Percentiles rank a stretch among this genome's conserved stretches.
These are phyloP conservation scores for Leccinum obscurum DNA, from an alignment of 768 basidiomycete genomes.

Conservation along the genomic window DNA sequence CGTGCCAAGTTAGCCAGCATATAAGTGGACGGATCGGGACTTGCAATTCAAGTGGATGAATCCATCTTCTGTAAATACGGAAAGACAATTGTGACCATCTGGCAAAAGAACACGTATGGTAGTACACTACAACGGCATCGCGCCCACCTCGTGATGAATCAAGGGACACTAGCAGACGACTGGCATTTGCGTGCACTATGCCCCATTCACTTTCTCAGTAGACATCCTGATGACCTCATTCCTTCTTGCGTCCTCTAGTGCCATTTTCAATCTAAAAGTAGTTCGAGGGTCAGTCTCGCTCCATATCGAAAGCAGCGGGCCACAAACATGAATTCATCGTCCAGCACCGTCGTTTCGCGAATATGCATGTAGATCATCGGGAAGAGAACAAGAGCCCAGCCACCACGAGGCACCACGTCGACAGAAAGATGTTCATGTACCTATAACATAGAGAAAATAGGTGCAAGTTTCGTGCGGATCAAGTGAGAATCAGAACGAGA, in stretches of 20 bases:
- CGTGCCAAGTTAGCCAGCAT: no score
- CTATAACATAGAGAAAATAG: conserved; percentile 12
- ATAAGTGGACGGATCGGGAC: no score
- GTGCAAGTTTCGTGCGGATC: neutral
- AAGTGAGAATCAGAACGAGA: neutral
- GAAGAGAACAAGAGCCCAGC: conserved; percentile 63
- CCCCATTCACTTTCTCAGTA: neutral
- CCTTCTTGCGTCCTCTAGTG: neutral
- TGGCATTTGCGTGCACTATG: neutral
- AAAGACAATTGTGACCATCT: no score
- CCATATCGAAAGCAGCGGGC: neutral
- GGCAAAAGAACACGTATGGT: no score
- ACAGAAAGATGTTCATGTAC: conserved; percentile 71
- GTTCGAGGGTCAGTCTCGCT: neutral
- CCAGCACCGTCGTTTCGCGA: conserved; percentile 52
- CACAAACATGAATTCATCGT: conserved; percentile 56
- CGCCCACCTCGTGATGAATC: no score
- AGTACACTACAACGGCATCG: neutral
- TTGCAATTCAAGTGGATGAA: no score
- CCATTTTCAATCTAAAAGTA: conserved; percentile 6
- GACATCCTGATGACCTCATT: neutral
- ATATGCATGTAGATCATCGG: conserved; percentile 73
- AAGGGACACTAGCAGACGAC: neutral
- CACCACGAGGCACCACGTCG: conserved; percentile 68
- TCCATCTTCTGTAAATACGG: no score